These are phyloP conservation scores for Hypoxylon sp. DNA, from an alignment of 2,329 filamentous ascomycete genomes.

Conservation along the genomic window DNA sequence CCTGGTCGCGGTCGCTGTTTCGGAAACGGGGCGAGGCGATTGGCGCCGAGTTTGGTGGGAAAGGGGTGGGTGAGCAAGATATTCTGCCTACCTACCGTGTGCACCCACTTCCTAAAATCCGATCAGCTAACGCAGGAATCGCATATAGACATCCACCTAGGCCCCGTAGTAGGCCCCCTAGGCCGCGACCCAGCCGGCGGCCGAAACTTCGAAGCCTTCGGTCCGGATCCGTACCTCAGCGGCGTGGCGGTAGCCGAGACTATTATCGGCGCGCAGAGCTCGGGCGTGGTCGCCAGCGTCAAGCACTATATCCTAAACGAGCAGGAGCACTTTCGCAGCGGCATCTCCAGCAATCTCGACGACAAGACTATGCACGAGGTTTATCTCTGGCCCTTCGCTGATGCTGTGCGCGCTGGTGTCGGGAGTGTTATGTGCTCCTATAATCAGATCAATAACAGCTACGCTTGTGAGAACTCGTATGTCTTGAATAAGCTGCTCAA, in stretches of 20 bases:
- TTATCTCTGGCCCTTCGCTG: slow-evolving; percentile 80
- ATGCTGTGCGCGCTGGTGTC: slow-evolving; percentile 73
- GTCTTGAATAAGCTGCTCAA: slow-evolving; percentile 79
- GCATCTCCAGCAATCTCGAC: slow-evolving; percentile 64
- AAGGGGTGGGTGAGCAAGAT: slow-evolving; percentile 66
- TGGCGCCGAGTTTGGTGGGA: slow-evolving; percentile 74
- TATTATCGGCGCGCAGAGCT: slow-evolving; percentile 78
- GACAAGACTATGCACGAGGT: slow-evolving; percentile 79
- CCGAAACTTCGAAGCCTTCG: slow-evolving; percentile 74
- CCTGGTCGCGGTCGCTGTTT: slow-evolving; percentile 74
- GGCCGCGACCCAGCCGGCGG: slow-evolving; percentile 73
- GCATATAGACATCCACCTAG: slow-evolving; percentile 70
- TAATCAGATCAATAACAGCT: slow-evolving; percentile 81
- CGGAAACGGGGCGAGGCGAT: slow-evolving; percentile 73
- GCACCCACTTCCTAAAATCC: no score
- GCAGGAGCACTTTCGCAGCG: slow-evolving; percentile 55
- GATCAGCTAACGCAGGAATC: background rate
- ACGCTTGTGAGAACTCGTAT: slow-evolving; percentile 80
- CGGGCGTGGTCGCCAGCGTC: slow-evolving; percentile 79
- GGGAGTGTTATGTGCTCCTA: slow-evolving; percentile 73
- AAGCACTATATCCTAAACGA: slow-evolving; percentile 77
- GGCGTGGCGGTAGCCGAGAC: slow-evolving; percentile 76
- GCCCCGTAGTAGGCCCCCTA: slow-evolving; percentile 66
- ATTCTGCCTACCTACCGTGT: no score
- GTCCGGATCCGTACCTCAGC: slow-evolving; percentile 77